A percentile compares a stretch with the other conserved stretches of the same genome.
Conservation (phyloP, 768 basidiomycete species). For the Boletellus sp. region DNA sequence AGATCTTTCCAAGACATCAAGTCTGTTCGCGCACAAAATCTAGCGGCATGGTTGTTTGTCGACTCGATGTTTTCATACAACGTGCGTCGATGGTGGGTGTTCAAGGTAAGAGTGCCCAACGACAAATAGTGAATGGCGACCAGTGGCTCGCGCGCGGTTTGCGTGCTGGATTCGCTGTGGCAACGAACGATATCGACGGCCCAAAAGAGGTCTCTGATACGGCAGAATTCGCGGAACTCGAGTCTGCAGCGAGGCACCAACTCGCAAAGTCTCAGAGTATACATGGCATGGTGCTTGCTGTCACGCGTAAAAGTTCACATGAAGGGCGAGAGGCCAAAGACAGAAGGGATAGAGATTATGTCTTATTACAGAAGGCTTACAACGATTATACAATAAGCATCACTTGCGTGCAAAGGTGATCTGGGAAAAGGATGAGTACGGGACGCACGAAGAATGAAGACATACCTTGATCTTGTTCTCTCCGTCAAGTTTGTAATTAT, state of each 20-base stretch:
- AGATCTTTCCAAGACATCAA: not conserved
- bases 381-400: conserved; percentile 28
- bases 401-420: conserved; percentile 77
- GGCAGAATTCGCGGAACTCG: conserved; percentile 3
- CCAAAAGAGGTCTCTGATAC: conserved; percentile 5
- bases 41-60: conserved; percentile 11
- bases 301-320: conserved; percentile 26
- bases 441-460: not conserved
- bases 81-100: conserved; percentile 7
- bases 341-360: conserved; percentile 20
- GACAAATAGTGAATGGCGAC: not conserved
- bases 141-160: not conserved
- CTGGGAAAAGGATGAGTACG: conserved; percentile 32
- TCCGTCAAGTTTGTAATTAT: conserved; percentile 96
- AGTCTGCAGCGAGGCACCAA: conserved; percentile 20
- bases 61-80: conserved; percentile 5
- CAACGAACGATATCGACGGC: conserved; percentile 4
- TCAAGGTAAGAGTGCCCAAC: conserved; percentile 4
- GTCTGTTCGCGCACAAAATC: conserved; percentile 18
- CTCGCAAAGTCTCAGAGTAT: conserved; percentile 23
- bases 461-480: conserved; percentile 97
- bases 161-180: conserved; percentile 2
- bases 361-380: conserved; percentile 30
- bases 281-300: conserved; percentile 22
- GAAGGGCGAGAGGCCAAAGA: conserved; percentile 10